Evolutionary conservation across 495 filamentous ascomycete species (phyloP).

Genomic region (Parathielavia hyrcaniae): DNA sequence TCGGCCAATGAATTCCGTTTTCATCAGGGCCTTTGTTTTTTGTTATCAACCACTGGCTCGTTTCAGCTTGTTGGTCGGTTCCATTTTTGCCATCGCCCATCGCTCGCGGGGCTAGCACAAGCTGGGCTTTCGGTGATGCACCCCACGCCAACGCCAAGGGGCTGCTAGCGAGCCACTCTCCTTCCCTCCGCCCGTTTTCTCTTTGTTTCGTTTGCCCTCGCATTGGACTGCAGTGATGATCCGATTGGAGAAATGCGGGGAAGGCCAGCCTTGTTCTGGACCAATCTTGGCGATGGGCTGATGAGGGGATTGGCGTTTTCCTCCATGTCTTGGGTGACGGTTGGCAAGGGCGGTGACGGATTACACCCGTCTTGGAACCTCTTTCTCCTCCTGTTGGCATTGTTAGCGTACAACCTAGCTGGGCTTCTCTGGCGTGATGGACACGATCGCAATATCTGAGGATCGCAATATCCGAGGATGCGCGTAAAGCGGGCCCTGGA

Average conservation of each 20-base stretch:
- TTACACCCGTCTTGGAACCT: neutral
- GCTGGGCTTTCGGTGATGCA: constrained; percentile 9
- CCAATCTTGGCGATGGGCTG: constrained; percentile 5
- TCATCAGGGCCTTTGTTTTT: neutral
- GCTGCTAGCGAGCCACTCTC: neutral
- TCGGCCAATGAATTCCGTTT: constrained; percentile 4
- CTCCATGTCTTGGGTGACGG: neutral
- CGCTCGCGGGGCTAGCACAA: constrained; percentile 7
- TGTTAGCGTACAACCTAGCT: neutral
- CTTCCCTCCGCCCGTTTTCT: constrained; percentile 1
- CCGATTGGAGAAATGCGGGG: constrained; percentile 15
- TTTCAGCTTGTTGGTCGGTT: neutral
- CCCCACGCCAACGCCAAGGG: constrained; percentile 9
- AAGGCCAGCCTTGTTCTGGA: constrained; percentile 6
- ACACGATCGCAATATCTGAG: constrained; percentile 12
- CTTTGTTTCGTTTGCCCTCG: neutral
- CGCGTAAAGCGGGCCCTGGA: constrained; percentile 13
- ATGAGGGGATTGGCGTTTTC: constrained; percentile 2
- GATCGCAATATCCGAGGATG: constrained; percentile 18
- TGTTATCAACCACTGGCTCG: constrained; percentile 8
- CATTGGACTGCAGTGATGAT: neutral
- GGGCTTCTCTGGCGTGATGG: neutral
- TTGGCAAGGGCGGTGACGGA: neutral
- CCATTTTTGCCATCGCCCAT: neutral
- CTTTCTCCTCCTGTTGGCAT: neutral